Evolutionary conservation across 306 rosid species (phyloP).

Genomic region (Vicia sativa): DNA sequence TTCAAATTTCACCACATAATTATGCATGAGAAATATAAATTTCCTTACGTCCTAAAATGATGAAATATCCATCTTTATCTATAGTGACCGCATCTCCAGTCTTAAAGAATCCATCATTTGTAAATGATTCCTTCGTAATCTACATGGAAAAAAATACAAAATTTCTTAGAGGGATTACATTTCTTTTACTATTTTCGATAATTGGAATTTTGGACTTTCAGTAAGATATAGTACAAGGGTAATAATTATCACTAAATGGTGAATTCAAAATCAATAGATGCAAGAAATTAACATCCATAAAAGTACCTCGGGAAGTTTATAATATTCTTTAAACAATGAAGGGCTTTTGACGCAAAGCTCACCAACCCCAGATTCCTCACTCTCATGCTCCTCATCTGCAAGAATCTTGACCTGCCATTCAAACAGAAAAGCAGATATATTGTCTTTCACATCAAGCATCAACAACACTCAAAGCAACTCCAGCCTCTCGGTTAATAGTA

Average conservation of each 20-base stretch:
- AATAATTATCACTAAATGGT: slow-evolving; percentile 1
- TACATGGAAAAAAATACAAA: slow-evolving; percentile 37
- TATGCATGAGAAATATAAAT: slow-evolving; percentile 36
- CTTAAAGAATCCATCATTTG: slow-evolving; percentile 77
- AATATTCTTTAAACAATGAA: slow-evolving; percentile 80
- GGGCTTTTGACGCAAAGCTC: slow-evolving; percentile 86
- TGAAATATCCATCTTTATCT: slow-evolving; percentile 81
- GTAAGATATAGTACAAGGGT: too few species aligned
- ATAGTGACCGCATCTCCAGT: slow-evolving; percentile 87
- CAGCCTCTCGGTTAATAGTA: slow-evolving; percentile 1
- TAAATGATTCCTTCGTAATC: slow-evolving; percentile 80
- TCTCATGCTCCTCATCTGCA: slow-evolving; percentile 51
- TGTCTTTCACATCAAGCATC: slow-evolving; percentile 17
- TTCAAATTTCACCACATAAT: not conserved
- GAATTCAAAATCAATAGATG: slow-evolving; percentile 24
- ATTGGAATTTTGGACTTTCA: too few species aligned
- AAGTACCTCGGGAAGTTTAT: slow-evolving; percentile 88
- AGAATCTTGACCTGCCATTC: slow-evolving; percentile 66
- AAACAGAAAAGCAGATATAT: slow-evolving; percentile 30
- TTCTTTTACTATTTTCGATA: not conserved
- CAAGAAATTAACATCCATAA: slow-evolving; percentile 32
- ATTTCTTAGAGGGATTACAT: slow-evolving; percentile 21
- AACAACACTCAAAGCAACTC: slow-evolving; percentile 7
- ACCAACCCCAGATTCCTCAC: slow-evolving; percentile 47
- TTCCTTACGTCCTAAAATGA: slow-evolving; percentile 91